Base-by-base conservation (phyloP, 106 monocot genomes). In the Triglochin maritima region DNA sequence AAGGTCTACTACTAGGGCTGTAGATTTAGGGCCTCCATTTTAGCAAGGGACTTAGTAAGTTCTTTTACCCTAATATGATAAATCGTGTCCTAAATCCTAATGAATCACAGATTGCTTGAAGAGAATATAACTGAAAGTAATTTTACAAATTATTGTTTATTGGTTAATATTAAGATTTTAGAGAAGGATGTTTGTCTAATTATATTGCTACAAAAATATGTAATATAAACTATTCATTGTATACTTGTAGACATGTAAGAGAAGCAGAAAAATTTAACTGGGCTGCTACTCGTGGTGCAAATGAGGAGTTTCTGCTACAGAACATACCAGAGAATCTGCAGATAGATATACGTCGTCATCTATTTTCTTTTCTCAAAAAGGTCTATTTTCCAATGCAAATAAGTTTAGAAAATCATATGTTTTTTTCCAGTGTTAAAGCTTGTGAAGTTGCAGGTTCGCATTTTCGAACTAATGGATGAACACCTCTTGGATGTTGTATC, bases 281-380 rank as follows among this genome's bases (percentile, higher is more conserved):
- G 90, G 81, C 76, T 52, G 79, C 90, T 16, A 87, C 90, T 71
- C 82, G 82, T 63, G 90, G 90, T 16, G 82, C 78, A 13, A 82
- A 91, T 78, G 90, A 87, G 67, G 87, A 87, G 52, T 63, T 84
- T 51, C 71, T 91, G 14, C 60, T 91, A 10, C 50, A 76, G 48
- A 84, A 87, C 52, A 68, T 91, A 72, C 87, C 87, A 43, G 90
- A 91, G 74, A 79, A 87, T 56, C 84, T 91, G 17, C 86, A 87
- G 73, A 60, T 76, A 63, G 79, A 84, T 5, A 82, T 91, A 56
- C 76, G 84, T 11, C 84, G 81, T 29, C 82, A 91, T 74, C 82
- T 91, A 56, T 91, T 91, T 77, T 74, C 63, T 17, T 84, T 91
- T 75, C 80, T 91, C n/a, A 77, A 84, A 52, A 84, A 87, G 77